A percentile compares a stretch with the other conserved stretches of the same genome.
Conservation (phyloP, 2,329 filamentous ascomycete genomes). For the Penicillium sp. region DNA sequence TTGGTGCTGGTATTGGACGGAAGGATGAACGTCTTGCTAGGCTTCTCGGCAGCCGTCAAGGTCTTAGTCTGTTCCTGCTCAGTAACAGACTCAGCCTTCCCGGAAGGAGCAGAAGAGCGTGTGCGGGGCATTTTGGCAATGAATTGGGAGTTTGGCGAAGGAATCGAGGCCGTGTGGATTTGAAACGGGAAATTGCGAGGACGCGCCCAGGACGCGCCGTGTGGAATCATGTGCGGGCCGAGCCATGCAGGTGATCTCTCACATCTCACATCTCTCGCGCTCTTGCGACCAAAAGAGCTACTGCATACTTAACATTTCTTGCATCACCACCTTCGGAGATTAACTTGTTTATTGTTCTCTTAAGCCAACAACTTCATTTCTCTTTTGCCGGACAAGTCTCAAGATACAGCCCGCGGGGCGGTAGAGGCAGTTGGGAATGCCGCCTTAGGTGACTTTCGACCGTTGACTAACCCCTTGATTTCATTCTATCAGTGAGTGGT, state of each 20-base stretch:
- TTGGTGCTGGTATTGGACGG: conserved; percentile 57
- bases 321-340: neutral
- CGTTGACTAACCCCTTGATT: conserved; percentile 15
- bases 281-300: conserved; percentile 2
- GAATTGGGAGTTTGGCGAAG: conserved; percentile 5
- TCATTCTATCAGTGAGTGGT: conserved; percentile 19
- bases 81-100: conserved; percentile 15
- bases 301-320: neutral
- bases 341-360: neutral
- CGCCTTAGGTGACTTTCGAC: conserved; percentile 17
- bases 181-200: conserved; percentile 31
- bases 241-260: conserved; percentile 26
- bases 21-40: conserved; percentile 59
- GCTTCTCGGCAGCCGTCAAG: conserved; percentile 32
- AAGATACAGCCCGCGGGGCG: conserved; percentile 18
- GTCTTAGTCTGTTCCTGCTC: conserved; percentile 28
- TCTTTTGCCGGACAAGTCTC: conserved; percentile 3
- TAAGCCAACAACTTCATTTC: neutral
- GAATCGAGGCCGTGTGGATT: conserved; percentile 8
- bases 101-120: conserved; percentile 28
- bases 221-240: conserved; percentile 27
- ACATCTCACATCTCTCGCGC: conserved; percentile 22
- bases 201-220: conserved; percentile 33
- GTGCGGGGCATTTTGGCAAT: conserved; percentile 39
- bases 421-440: conserved; percentile 25